Conservation (phyloP, 345 rosid species). For the Eucalyptus sp. region DNA sequence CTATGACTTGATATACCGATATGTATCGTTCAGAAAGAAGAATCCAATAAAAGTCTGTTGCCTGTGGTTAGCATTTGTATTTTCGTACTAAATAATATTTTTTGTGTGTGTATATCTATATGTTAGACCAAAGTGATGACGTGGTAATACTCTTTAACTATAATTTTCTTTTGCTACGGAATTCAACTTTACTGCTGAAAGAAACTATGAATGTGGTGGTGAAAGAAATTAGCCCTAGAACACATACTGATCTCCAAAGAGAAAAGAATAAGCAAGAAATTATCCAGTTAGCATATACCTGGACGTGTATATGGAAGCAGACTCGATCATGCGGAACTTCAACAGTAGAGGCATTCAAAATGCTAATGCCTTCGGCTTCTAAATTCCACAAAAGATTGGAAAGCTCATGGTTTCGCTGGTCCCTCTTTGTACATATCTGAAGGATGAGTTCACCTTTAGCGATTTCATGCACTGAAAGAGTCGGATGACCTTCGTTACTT, state of each 20-base stretch:
- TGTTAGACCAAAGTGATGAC: not conserved
- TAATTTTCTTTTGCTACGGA: not conserved
- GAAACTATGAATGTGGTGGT: not conserved
- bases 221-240: not conserved
- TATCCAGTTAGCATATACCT: not conserved
- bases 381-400: conserved; percentile 7
- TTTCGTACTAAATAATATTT: not conserved
- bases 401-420: not conserved
- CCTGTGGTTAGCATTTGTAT: not conserved
- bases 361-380: conserved; percentile 8
- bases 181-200: not conserved
- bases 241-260: not conserved
- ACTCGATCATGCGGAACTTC: conserved; percentile 2
- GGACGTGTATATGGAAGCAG: conserved; percentile 10
- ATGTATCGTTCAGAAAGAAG: not conserved
- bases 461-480: conserved; percentile 15
- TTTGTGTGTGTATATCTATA: not conserved
- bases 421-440: conserved; percentile 6
- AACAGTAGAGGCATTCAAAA: conserved; percentile 11
- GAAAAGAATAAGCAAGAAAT: not conserved
- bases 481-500: not conserved
- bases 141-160: not conserved
- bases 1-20: not conserved
- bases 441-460: conserved; percentile 8
- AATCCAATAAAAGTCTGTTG: not conserved